Base-by-base conservation (phyloP, 2,329 filamentous ascomycete species). In the Penicillium polonicum region DNA sequence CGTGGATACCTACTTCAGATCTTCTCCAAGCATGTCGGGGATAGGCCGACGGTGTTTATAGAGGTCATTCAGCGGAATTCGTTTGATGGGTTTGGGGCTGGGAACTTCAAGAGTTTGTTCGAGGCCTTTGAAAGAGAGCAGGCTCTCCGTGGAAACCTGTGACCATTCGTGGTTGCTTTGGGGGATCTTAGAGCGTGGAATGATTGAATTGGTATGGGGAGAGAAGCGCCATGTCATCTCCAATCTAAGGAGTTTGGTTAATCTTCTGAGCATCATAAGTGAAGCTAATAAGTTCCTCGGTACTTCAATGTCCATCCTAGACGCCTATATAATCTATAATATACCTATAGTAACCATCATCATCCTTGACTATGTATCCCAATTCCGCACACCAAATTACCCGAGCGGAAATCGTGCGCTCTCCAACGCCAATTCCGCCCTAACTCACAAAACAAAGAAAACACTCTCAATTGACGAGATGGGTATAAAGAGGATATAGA, bases 121-220 rank as follows among this genome's bases (percentile, higher is more conserved):
- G 91, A 96, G 80, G 91, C 92, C 0, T 94, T 96, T 74, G 92
- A 96, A 82, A 80, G 91, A 55, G 92, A 96, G 76, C 92, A 96
- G 80, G 90, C 85, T 27, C 79, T 87, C 74, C 81, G 92, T 57
- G 91, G 91, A 2, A 96, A 96, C 72, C 72, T 95, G 76, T 90
- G 19, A 57, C 6, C 15, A 57, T 6, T 17, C 3, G 5, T 19
- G 25, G n/a, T 17, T 27, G 5, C 10, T 46, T 25, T 25, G 12
- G 13, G 13, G 4, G 21, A 5, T 9, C 39, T 42, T 23, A 10
- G n/a, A 29, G 5, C 29, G 17, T 23, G n/a, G 8, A 10, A 25
- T 52, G 3, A 9, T 31, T 29, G 10, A 33, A 33, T 33, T 33
- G 12, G 31, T 13, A 33, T 33, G 10, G 25, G 25, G 21, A 21